Conservation (phyloP, 176 grass and related monocot species). For the Luzula sylvatica region DNA sequence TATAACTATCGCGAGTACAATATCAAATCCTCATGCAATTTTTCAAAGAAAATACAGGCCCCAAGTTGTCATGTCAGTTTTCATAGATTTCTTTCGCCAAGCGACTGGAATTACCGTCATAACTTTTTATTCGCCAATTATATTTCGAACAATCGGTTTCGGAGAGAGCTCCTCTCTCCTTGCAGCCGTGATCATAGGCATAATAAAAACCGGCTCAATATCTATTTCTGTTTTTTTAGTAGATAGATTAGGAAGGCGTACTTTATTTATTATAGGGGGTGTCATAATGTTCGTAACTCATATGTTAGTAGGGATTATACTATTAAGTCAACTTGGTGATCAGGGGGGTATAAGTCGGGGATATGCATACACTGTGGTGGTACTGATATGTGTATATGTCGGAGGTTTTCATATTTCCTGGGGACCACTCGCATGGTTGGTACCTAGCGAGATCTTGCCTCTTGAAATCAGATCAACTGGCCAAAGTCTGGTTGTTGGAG, state of each 20-base stretch:
- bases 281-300: conserved; percentile 43
- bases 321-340: conserved; percentile 30
- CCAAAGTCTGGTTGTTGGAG: conserved; percentile 40
- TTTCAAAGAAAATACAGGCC: conserved; percentile 27
- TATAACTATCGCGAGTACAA: conserved; percentile 20
- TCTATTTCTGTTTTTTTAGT: conserved; percentile 25
- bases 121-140: conserved; percentile 62
- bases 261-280: conserved; percentile 39
- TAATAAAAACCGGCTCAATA: conserved; percentile 1
- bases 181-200: conserved; percentile 29
- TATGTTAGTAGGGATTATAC: conserved; percentile 34
- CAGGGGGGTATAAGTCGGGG: conserved; percentile 12
- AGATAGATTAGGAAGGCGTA: conserved; percentile 46
- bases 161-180: conserved; percentile 52
- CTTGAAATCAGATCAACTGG: conserved; percentile 52
- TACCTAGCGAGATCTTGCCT: conserved; percentile 49
- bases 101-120: conserved; percentile 43
- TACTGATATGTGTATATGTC: conserved; percentile 52
- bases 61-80: conserved; percentile 33
- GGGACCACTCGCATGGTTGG: conserved; percentile 50
- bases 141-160: conserved; percentile 47
- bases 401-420: conserved; percentile 60
- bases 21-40: not conserved
- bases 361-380: conserved; percentile 21
- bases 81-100: conserved; percentile 51